These are phyloP conservation scores for Amanita subjunquillea DNA, from an alignment of 768 basidiomycete species.

Conservation along the genomic window DNA sequence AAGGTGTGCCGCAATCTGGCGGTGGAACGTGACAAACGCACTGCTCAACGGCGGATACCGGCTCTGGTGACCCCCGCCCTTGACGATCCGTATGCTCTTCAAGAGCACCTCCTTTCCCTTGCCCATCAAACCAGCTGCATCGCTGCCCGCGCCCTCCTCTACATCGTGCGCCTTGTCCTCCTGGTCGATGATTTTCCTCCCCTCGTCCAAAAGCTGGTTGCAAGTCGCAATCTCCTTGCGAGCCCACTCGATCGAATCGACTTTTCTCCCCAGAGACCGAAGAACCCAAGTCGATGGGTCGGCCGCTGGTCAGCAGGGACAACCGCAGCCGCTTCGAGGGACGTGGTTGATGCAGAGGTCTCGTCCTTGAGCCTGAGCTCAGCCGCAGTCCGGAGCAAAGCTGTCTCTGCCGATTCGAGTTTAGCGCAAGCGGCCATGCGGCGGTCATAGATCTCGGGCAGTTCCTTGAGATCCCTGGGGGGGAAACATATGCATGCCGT, in stretches of 20 bases:
- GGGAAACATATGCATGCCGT: not conserved
- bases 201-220: slow-evolving; percentile 41
- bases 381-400: slow-evolving; percentile 62
- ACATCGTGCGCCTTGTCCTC: slow-evolving; percentile 16
- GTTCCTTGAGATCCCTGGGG: slow-evolving; percentile 67
- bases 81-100: slow-evolving; percentile 7
- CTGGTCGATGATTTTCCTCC: slow-evolving; percentile 24
- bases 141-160: slow-evolving; percentile 6
- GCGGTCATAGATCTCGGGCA: slow-evolving; percentile 76
- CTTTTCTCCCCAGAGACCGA: slow-evolving; percentile 71
- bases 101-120: slow-evolving; percentile 5
- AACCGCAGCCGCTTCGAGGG: slow-evolving; percentile 12
- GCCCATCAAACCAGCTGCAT: slow-evolving; percentile 6
- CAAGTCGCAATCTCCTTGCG: slow-evolving; percentile 59
- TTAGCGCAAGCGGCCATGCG: slow-evolving; percentile 63
- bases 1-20: slow-evolving; percentile 89
- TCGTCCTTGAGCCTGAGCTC: slow-evolving; percentile 47
- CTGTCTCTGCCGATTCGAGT: slow-evolving; percentile 81
- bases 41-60: slow-evolving; percentile 54
- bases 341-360: slow-evolving; percentile 13
- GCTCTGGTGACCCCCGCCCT: slow-evolving; percentile 14
- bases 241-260: slow-evolving; percentile 91
- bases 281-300: slow-evolving; percentile 58
- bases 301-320: slow-evolving; percentile 73
- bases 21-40: slow-evolving; percentile 86